Evolutionary conservation across 352 stramenopile species (phyloP), one percentile per base, ranked within the genome.

Genomic region (Globisporangium lucens): DNA sequence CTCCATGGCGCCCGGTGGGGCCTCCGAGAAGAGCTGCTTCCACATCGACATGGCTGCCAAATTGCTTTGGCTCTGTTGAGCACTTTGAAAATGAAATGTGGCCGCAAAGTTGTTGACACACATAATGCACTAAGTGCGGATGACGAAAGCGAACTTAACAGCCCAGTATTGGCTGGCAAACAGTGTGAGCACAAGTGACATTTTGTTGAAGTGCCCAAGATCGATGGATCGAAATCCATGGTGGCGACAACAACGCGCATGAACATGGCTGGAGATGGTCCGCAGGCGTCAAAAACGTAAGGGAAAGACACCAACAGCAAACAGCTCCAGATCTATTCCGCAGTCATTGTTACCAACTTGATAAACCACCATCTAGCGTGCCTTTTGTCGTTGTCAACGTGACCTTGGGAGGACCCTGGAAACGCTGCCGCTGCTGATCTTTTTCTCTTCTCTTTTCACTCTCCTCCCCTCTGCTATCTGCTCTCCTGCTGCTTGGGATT

Each of bases 11-110:
- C 80, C 74, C n/a, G 78, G 74, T 62, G 86, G 84, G 47, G 83
- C 79, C 64, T 90, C 76, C 57, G 74, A 76, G 68, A 94, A 90
- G 73, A 94, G 82, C 75, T 89, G 80, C 78, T 92, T 90, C 61
- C 83, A 81, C 68, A 79, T 79, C 63, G 68, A 66, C 67, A 74
- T 76, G 3, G 43, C 43, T 8, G 17, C 41, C 24, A 24, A 24
- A 24, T 49, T 49, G 41, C 41, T 47, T 20, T 49, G 13, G 41
- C 15, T 49, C 15, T 49, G 49, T 2, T 38, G 6, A 5, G 57
- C 57, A 24, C 24, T 24, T 24, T 29, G 15, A 10, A 43, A 60
- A 43, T 43, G 24, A 6, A 43, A 15, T 27, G 30, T 13, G 10
- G 15, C 20, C 2, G 29, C 17, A 10, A 15, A 17, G 20, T 58